Base-by-base conservation (phyloP, 106 monocot species). In the Alisma plantagoaquatica region DNA sequence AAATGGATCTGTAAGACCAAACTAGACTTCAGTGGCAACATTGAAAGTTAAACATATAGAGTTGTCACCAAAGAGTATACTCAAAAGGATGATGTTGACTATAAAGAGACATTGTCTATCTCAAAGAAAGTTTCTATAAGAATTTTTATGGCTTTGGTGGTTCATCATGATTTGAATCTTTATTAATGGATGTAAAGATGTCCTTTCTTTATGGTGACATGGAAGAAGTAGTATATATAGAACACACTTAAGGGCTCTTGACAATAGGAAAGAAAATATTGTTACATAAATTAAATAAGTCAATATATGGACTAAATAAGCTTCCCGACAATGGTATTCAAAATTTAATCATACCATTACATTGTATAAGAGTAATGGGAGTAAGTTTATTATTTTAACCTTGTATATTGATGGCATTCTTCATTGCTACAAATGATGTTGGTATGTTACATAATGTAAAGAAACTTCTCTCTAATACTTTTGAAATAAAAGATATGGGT, bases 1-100 rank as follows among this genome's bases (percentile, higher is more conserved):
- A 46, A 46, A 46, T 46, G n/a, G 45, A 18, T 46, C n/a, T 46
- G 3, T 46, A 46, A 46, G n/a, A 46, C 45, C 45, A 46, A n/a
- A 17, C 45, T 4, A 4, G 45, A 46, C 19, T 11, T 4, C n/a
- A 46, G 19, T 15, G 45, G 45, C n/a, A 46, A 46, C 17, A 46
- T 46, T 18, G n/a, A 46, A 46, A 9, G 6, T 16, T 46, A 46
- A 15, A 46, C 11, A 18, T 9, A 9, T 18, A 46, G n/a, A 46
- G 4, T 10, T 46, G 45, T 46, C 4, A 11, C n/a, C 45, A 46
- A 46, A 46, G 45, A 18, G 11, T 46, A 15, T 18, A 46, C 45
- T 46, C 45, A 46, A 18, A 46, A 46, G 17, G 45, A 46, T 11
- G 45, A 3, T 17, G n/a, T 46, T 18, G 45, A 46, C 17, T 46